These are phyloP conservation scores for Dillenia suffruticosa DNA, from an alignment of 164 flowering plant genomes.

Conservation along the genomic window DNA sequence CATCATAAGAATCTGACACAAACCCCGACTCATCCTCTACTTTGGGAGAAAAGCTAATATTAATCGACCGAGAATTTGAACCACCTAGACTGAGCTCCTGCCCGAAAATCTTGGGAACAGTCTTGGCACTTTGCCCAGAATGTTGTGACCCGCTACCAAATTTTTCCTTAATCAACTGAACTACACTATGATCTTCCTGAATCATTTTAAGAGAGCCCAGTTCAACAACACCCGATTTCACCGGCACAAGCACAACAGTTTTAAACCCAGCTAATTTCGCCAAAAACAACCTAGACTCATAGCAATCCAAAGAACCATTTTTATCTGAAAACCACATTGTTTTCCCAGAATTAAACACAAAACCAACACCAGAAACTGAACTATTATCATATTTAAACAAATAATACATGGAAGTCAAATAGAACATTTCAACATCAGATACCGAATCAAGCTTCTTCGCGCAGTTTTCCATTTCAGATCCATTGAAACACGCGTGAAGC, in stretches of 20 bases:
- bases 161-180: slow-evolving; percentile 36
- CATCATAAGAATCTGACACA: slow-evolving; percentile 32
- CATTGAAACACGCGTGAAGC: slow-evolving; percentile 52
- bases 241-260: slow-evolving; percentile 65
- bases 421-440: slow-evolving; percentile 68
- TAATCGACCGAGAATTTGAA: slow-evolving; percentile 36
- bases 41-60: slow-evolving; percentile 60
- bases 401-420: slow-evolving; percentile 61
- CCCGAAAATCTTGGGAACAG: slow-evolving; percentile 59
- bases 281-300: slow-evolving; percentile 44
- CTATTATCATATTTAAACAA: slow-evolving; percentile 34
- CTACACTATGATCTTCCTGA: slow-evolving; percentile 46
- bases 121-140: slow-evolving; percentile 17
- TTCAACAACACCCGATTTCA: slow-evolving; percentile 75
- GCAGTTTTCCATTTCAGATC: slow-evolving; percentile 38
- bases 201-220: slow-evolving; percentile 51
- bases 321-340: slow-evolving; percentile 53
- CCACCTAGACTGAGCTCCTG: slow-evolving; percentile 60
- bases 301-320: slow-evolving; percentile 39
- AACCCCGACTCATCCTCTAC: slow-evolving; percentile 52
- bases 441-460: slow-evolving; percentile 29
- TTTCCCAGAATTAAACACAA: slow-evolving; percentile 34
- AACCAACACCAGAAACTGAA: slow-evolving; percentile 38
- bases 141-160: slow-evolving; percentile 34
- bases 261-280: slow-evolving; percentile 52